Evolutionary conservation across 2,329 filamentous ascomycete genomes (phyloP), one percentile per base, ranked within the genome.

Genomic region (Aulographum hederae): DNA sequence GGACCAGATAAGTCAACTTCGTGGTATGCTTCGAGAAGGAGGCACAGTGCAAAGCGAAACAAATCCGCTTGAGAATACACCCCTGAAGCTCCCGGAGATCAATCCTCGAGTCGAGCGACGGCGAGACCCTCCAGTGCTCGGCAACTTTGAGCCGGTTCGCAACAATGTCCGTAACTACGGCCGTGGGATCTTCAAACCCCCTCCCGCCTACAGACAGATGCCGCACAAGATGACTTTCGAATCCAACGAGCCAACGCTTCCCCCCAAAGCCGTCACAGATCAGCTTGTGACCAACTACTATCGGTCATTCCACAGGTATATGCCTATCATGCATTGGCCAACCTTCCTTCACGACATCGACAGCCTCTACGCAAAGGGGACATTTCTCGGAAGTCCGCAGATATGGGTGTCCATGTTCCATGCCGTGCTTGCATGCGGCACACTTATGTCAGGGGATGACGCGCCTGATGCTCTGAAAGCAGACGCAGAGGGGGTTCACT

Each of bases 311-410:
- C 86, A 95, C 48, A 67, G 73, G 19, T 75, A 80, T 50, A 76
- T 85, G 41, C 89, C 89, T 1, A 73, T 93, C 27, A 46, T 95
- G 6, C 81, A 95, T 51, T 91, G 85, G 78, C 79, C 81, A 2
- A 78, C 69, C 0, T 91, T 95, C 44, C 64, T 76, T 43, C 63
- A 68, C 30, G 69, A 78, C 32, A 78, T 86, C 37, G 80, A 92
- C 34, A 65, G 71, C 6, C 61, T 92, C 5, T 93, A 93, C 52
- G 67, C 68, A 34, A 56, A 59, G 26, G 68, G 71, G 3, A 67
- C 66, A 27, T 60, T 78, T 13, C 59, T 67, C 18, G 66, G 67
- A 3, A 61, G 70, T 5, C 61, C 76, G 1, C 64, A 71, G 12
- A 70, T 75, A 21, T 93, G 81, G 73, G 62, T 78, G 20, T 75